phyloP scores from a whole-genome alignment of 2,329 filamentous ascomycete genomes.

The Fusarium sp. region DNA sequence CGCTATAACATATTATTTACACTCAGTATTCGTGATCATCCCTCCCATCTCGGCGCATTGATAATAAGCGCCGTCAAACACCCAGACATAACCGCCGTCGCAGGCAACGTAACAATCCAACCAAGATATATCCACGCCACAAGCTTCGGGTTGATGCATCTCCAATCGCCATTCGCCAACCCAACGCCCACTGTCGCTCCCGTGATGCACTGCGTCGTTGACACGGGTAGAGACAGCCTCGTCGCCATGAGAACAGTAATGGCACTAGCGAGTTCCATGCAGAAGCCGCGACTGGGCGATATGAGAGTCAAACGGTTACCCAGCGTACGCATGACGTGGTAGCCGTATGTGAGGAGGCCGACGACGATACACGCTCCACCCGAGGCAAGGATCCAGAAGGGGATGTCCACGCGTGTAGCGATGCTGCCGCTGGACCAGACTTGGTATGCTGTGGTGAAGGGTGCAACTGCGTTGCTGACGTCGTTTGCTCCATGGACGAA shows the following conservation, averaged over 20 bases:
- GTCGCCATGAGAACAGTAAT: conserved; percentile 72
- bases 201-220: conserved; percentile 74
- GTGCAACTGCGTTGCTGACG: conserved; percentile 72
- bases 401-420: conserved; percentile 61
- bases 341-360: conserved; percentile 70
- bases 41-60: conserved; percentile 61
- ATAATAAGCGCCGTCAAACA: conserved; percentile 66
- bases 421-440: conserved; percentile 66
- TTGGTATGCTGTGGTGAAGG: conserved; percentile 71
- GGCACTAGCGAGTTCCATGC: conserved; percentile 71
- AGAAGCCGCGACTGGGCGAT: conserved; percentile 69
- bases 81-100: conserved; percentile 63
- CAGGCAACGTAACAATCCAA: conserved; percentile 65
- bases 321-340: conserved; percentile 73
- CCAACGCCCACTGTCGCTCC: conserved; percentile 73
- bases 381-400: conserved; percentile 69
- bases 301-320: conserved; percentile 72
- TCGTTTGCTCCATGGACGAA: conserved; percentile 78
- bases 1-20: background rate
- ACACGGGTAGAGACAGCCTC: conserved; percentile 67
- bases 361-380: conserved; percentile 65
- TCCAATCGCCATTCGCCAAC: conserved; percentile 68
- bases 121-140: conserved; percentile 68
- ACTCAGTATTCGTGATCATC: background rate
- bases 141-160: conserved; percentile 72